Evolutionary conservation across 2,329 filamentous ascomycete genomes (phyloP), one percentile per base, ranked within the genome.

Genomic region (Elsinoe ampelina): DNA sequence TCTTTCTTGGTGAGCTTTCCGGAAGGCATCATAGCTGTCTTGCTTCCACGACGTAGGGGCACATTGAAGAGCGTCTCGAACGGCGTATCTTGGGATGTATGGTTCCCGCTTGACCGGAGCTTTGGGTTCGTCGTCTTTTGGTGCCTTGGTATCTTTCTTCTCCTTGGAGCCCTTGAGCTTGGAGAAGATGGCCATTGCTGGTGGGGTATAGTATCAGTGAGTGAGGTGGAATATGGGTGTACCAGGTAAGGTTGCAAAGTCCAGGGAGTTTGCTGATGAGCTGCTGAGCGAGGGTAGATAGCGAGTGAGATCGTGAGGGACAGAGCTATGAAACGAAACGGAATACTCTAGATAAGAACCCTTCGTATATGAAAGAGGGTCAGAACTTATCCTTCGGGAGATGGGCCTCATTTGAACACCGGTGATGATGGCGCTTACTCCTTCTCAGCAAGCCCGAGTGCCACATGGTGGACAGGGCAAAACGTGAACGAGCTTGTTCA

Each of bases 171-270:
- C 65, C 60, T 65, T 70, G 54, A 65, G 56, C 55, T 63, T 67
- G 3, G 65, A 65, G 57, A 69, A 67, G 43, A 68, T 64, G 17
- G 67, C 61, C 69, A 72, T 70, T 47, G 42, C 17, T 17, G 47
- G 13, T 34, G 47, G n/a, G 17, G 35, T 52, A 7, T 17, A 5
- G 36, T 39, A 39, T 39, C 12, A 30, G 13, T 8, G 32, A 15
- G 12, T 12, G 45, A 35, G 32, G 20, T 6, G 10, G 26, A 1
- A 15, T 12, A n/a, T 5, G 12, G 45, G 22, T 15, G 15, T 8
- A 13, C 2, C 12, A 34, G 45, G 2, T 19, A 35, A 26, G 13
- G 15, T 12, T 12, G 45, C 13, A 17, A 34, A 13, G n/a, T 34
- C 26, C n/a, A 30, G 3, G 22, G 35, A 11, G 26, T 34, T 11